Conservation (phyloP, 441 rosid species). For the Euphorbia schlechtendalii region DNA sequence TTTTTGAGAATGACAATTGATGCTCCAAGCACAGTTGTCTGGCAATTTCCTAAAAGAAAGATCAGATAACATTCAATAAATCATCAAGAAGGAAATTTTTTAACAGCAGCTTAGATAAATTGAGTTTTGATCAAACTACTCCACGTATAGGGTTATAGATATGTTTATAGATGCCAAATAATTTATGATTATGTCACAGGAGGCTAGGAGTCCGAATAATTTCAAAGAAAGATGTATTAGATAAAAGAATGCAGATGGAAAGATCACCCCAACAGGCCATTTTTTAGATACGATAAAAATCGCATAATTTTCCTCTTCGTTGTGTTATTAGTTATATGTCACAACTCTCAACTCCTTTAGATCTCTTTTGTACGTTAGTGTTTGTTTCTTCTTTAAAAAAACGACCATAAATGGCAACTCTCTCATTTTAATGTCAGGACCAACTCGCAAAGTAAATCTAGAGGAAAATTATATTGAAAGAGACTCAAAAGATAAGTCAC, state of each 20-base stretch:
- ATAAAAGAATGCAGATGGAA: neutral
- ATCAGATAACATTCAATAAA: slow-evolving; percentile 8
- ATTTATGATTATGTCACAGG: neutral
- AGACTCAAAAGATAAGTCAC: neutral
- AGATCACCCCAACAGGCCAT: neutral
- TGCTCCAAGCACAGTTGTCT: slow-evolving; percentile 81
- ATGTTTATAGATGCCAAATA: neutral
- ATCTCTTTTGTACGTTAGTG: neutral
- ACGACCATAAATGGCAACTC: neutral
- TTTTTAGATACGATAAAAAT: neutral
- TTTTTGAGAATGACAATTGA: slow-evolving; percentile 73
- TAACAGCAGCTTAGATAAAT: neutral
- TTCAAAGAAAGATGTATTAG: neutral
- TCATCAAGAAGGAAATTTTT: neutral
- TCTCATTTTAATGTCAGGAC: neutral
- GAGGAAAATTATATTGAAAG: neutral
- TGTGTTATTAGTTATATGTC: neutral
- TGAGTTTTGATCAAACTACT: neutral
- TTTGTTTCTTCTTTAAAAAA: neutral
- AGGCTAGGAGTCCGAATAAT: neutral
- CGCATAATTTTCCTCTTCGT: neutral
- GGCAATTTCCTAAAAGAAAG: slow-evolving; percentile 65
- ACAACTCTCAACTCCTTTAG: neutral
- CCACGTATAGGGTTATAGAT: neutral
- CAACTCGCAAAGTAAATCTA: too few species aligned